Conservation (phyloP, 1,139 yeast genomes). For the Kazachstania sp. region DNA sequence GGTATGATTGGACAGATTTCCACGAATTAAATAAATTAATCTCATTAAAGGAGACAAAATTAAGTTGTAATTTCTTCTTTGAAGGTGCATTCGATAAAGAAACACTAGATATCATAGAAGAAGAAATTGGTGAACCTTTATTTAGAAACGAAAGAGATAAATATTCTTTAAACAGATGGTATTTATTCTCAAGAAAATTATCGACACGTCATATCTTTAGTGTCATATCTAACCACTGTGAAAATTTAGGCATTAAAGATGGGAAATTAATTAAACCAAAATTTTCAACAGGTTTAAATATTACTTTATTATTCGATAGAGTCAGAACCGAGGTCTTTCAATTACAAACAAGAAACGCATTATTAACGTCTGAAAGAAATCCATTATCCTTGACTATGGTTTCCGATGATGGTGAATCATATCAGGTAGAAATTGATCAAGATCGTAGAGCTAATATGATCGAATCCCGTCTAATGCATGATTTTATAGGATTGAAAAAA, state of each 20-base stretch:
- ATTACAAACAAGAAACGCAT: constrained; percentile 19
- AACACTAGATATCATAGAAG: constrained; percentile 7
- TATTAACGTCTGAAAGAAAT: constrained; percentile 12
- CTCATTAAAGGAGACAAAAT: constrained; percentile 7
- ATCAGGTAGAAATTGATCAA: constrained; percentile 12
- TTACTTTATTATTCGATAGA: constrained; percentile 11
- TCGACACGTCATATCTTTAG: constrained; percentile 4
- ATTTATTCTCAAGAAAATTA: constrained; percentile 7
- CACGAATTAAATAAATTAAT: constrained; percentile 17
- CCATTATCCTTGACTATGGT: constrained; percentile 22
- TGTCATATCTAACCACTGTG: constrained; percentile 2
- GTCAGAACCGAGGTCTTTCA: constrained; percentile 24
- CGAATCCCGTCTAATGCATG: constrained; percentile 14
- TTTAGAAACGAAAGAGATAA: constrained; percentile 10
- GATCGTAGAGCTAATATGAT: constrained; percentile 14
- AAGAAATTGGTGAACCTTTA: constrained; percentile 10
- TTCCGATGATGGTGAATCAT: constrained; percentile 11
- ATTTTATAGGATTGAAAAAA: constrained; percentile 5
- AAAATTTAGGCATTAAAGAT: constrained; percentile 1
- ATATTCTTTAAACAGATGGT: constrained; percentile 10
- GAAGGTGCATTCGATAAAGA: constrained; percentile 11
- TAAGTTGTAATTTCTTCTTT: constrained; percentile 9
- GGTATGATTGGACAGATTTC: constrained; percentile 22
- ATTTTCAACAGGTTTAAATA: constrained; percentile 7
- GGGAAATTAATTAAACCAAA: constrained; percentile 1